phyloP scores from a whole-genome alignment of 495 filamentous ascomycete genomes.

The Achaetomiella virescens region DNA sequence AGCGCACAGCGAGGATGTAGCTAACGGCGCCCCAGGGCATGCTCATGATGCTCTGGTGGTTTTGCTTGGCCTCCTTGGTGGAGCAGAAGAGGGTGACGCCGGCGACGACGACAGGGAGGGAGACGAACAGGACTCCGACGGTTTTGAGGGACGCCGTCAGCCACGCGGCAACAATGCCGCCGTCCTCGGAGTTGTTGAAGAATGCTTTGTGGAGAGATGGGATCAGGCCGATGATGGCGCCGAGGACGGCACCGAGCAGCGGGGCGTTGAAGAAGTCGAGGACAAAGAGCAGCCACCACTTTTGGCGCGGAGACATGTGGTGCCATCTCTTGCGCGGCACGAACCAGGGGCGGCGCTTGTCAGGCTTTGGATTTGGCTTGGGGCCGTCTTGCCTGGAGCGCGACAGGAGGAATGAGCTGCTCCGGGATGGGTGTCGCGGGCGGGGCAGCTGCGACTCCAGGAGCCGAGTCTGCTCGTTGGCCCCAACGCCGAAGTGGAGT shows the following conservation, averaged over 20 bases:
- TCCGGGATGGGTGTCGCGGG: not conserved
- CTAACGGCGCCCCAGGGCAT: slow-evolving; percentile 47
- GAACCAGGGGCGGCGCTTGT: slow-evolving; percentile 14
- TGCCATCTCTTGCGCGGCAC: slow-evolving; percentile 23
- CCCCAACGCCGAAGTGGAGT: not conserved
- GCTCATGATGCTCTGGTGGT: slow-evolving; percentile 4
- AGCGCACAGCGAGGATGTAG: slow-evolving; percentile 43
- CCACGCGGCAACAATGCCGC: slow-evolving; percentile 67
- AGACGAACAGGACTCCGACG: slow-evolving; percentile 64
- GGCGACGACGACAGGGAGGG: slow-evolving; percentile 66
- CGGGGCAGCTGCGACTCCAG: not conserved
- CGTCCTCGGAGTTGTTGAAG: slow-evolving; percentile 56
- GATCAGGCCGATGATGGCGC: slow-evolving; percentile 55
- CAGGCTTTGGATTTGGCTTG: slow-evolving; percentile 7
- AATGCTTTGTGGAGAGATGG: slow-evolving; percentile 60
- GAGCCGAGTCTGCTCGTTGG: slow-evolving; percentile 20
- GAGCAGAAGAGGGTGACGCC: slow-evolving; percentile 54
- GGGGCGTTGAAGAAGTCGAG: slow-evolving; percentile 59
- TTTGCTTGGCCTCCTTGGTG: slow-evolving; percentile 41
- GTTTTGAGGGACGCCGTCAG: slow-evolving; percentile 60
- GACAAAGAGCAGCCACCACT: slow-evolving; percentile 34
- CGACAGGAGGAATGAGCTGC: slow-evolving; percentile 10
- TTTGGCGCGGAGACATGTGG: slow-evolving; percentile 28
- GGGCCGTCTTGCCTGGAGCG: not conserved
- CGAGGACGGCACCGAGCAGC: slow-evolving; percentile 57